Evolutionary conservation across 140 eudicot genomes (phyloP), one percentile per base, ranked within the genome.

Genomic region (Ambrosia hybrid): DNA sequence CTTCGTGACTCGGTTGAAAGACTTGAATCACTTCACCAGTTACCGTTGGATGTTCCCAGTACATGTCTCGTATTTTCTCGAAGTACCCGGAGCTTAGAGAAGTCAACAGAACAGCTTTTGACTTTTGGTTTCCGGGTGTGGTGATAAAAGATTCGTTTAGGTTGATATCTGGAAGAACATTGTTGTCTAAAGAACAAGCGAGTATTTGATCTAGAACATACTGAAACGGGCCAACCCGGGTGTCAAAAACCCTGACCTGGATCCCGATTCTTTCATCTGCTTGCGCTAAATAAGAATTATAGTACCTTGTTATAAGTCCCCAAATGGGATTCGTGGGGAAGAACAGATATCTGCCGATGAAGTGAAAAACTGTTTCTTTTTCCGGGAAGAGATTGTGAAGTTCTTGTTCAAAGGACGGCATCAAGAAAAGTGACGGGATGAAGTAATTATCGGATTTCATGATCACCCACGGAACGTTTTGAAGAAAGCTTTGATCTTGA

Each of bases 1-100:
- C 89, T 76, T 90, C 97, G 7, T 85, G 85, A 37, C 97, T 90
- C 36, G 97, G 97, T 77, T 90, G 97, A 80, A 73, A 76, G 8
- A 90, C 86, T 12, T 68, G 53, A 72, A 90, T 60, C 34, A 81
- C 64, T 45, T 90, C 97, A 9, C 97, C 91, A 0, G 74, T 72
- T 3, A 70, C 75, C 1, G 95, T 85, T 9, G 89, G 81, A 72
- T 83, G 30, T 73, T 87, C 91, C 95, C 97, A 87, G 65, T 90
- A 90, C 87, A 85, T 75, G 56, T 85, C 82, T 76, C 89, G 70
- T 46, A 90, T 49, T 15, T 73, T 80, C 80, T 90, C 97, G 3
- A 60, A 87, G 65, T 90, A 90, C 6, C 92, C 91, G 0, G 89
- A 76, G 75, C 83, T 85, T 52, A 90, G 65, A 13, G 97, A 90